Evolutionary conservation across 106 monocot genomes (phyloP).

Genomic region (Dioscorea zingiberensis): DNA sequence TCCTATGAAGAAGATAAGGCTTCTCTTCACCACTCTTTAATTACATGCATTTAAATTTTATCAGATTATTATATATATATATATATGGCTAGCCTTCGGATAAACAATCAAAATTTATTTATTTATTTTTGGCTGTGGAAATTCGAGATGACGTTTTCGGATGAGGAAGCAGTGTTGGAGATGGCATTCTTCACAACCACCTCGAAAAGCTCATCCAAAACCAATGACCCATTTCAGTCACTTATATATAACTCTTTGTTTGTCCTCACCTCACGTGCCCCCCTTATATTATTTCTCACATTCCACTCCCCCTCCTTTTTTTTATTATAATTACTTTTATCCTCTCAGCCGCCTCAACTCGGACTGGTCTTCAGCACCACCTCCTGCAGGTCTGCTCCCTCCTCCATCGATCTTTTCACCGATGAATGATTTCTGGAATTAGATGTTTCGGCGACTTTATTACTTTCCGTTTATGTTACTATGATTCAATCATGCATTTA

Average conservation of each 20-base stretch:
- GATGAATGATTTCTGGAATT: not conserved
- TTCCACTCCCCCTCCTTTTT: not conserved
- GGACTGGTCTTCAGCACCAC: not conserved
- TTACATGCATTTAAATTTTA: too few relatives aligned
- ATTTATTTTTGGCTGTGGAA: not conserved
- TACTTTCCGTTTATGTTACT: not conserved
- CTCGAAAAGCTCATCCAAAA: constrained; percentile 53
- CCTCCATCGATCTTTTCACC: not conserved
- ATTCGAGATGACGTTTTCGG: constrained; percentile 23
- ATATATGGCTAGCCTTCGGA: too few relatives aligned
- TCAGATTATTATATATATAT: too few relatives aligned
- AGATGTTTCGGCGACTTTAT: not conserved
- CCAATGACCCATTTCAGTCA: not conserved
- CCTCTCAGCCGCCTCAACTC: not conserved
- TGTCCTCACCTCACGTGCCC: not conserved
- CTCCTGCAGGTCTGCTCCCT: constrained; percentile 4
- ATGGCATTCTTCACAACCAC: constrained; percentile 27
- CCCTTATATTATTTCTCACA: not conserved
- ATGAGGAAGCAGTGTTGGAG: constrained; percentile 48
- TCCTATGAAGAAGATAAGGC: too few relatives aligned
- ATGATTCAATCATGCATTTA: too few relatives aligned
- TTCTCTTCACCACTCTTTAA: too few relatives aligned
- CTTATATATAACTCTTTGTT: not conserved
- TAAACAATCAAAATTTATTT: not conserved
- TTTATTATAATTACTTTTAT: not conserved